Evolutionary conservation across 345 rosid genomes (phyloP), one percentile per base, ranked within the genome.

Genomic region (Erysimum cheiranthoides): DNA sequence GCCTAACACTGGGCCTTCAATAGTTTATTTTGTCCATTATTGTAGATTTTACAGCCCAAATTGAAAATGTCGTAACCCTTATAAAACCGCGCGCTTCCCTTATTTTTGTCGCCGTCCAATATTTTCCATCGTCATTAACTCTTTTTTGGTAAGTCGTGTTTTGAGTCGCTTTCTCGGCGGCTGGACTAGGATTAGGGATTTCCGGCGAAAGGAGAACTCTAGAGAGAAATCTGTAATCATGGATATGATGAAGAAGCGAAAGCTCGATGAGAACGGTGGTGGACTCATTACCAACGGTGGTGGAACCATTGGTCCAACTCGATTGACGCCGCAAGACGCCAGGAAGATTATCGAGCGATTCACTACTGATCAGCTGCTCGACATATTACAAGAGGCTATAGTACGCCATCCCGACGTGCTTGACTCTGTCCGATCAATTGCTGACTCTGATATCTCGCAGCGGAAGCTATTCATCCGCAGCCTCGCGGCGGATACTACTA

Each of bases 391-490:
- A 49, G 61, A 68, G 10, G 92, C 90, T 17, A 73, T 79, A 3
- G 52, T 73, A 21, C 68, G 74, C 57, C 91, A 92, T 76, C 56
- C 79, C 5, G 88, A 89, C 13, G 84, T 92, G 4, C 86, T 85
- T 5, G 85, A 74, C 0, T 59, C 86, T 5, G 90, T 90, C n/a
- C 80, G 93, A 46, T 74, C 84, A 8, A 45, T 87, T 32, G 93
- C 96, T 0, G 93, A 92, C 61, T 72, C 81, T 4, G 92, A 92
- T n/a, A 71, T 87, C 69, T 39, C 91, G 10, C 90, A 80, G 78
- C 82, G 97, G 35, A 92, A 92, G 86, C 86, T 92, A 42, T 92
- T 92, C 76, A 71, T 92, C 13, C 93, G 90, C 27, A 96, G 96
- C 36, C 89, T 92, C 10, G 93, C 91, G 40, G 89, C 89, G 90